Evolutionary conservation across 1,284 basidiomycete species (phyloP).

Genomic region (Crepidotus sp.): DNA sequence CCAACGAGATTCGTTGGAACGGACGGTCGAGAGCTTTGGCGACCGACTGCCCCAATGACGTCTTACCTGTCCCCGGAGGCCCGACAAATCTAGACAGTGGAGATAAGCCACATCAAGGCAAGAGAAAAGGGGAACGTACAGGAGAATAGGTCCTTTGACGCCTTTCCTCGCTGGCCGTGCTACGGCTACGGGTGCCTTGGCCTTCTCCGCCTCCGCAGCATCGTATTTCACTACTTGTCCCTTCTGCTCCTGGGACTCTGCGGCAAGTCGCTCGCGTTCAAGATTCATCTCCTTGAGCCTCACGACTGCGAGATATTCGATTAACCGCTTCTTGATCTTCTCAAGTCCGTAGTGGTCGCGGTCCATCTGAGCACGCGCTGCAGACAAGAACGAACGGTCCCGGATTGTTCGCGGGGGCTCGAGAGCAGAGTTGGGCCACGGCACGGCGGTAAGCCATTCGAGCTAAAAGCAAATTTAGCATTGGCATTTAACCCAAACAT

Average conservation of each 20-base stretch:
- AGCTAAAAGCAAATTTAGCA: constrained; percentile 41
- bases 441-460: constrained; percentile 78
- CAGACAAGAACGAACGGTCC: constrained; percentile 49
- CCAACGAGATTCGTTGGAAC: constrained; percentile 89
- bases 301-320: constrained; percentile 86
- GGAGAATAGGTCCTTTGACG: constrained; percentile 74
- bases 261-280: constrained; percentile 28
- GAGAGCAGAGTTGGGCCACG: constrained; percentile 48
- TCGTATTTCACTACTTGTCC: constrained; percentile 16
- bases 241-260: constrained; percentile 17
- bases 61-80: constrained; percentile 80
- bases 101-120: background rate
- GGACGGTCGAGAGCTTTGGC: constrained; percentile 76
- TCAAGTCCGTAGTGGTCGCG: constrained; percentile 84
- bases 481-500: constrained; percentile 19
- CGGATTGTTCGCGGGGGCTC: constrained; percentile 29
- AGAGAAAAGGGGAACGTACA: constrained; percentile 37
- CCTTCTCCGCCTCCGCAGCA: constrained; percentile 17
- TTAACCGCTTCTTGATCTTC: constrained; percentile 83
- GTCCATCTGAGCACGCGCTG: constrained; percentile 70
- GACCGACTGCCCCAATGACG: constrained; percentile 79
- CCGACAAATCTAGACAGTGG: constrained; percentile 54
- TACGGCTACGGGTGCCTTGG: constrained; percentile 10
- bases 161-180: constrained; percentile 24
- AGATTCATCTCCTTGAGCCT: constrained; percentile 62